Percentiles rank a stretch among this genome's conserved stretches.
phyloP scores from a whole-genome alignment of 2,329 filamentous ascomycete genomes.

The Fusarium nisikadoi region DNA sequence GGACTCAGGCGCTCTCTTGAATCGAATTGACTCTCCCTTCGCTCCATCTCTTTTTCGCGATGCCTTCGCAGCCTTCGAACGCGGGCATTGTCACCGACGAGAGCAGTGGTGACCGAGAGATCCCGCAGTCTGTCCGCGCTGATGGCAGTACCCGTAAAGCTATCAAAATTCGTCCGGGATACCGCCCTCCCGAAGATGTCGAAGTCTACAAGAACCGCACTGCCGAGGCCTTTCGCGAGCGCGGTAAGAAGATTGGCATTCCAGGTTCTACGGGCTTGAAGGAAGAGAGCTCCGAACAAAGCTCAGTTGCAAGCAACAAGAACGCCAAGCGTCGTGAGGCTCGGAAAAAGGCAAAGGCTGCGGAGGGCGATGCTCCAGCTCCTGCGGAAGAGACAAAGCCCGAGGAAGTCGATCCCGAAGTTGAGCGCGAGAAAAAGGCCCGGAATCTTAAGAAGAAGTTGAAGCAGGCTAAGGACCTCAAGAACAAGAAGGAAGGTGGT shows the following conservation, averaged over 20 bases:
- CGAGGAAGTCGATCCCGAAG: constrained; percentile 72
- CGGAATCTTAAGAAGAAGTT: constrained; percentile 94
- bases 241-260: constrained; percentile 69
- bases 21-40: not conserved
- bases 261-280: constrained; percentile 75
- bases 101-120: constrained; percentile 82
- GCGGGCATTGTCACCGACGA: constrained; percentile 83
- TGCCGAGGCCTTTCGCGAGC: constrained; percentile 84
- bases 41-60: constrained; percentile 35
- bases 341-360: constrained; percentile 64
- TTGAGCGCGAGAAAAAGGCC: constrained; percentile 90
- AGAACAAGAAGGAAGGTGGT: constrained; percentile 90
- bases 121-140: constrained; percentile 85
- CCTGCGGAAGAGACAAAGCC: constrained; percentile 35
- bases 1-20: not conserved
- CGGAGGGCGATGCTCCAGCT: constrained; percentile 63
- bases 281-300: constrained; percentile 60
- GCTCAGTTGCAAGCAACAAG: constrained; percentile 74
- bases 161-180: constrained; percentile 93
- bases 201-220: constrained; percentile 95
- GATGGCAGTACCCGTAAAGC: constrained; percentile 94
- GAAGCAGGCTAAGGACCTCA: constrained; percentile 89
- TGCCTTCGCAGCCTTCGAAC: constrained; percentile 65
- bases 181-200: constrained; percentile 93
- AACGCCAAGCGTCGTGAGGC: constrained; percentile 81